phyloP scores from a whole-genome alignment of 108 stramenopile species.

The Conticribra weissflogii region DNA sequence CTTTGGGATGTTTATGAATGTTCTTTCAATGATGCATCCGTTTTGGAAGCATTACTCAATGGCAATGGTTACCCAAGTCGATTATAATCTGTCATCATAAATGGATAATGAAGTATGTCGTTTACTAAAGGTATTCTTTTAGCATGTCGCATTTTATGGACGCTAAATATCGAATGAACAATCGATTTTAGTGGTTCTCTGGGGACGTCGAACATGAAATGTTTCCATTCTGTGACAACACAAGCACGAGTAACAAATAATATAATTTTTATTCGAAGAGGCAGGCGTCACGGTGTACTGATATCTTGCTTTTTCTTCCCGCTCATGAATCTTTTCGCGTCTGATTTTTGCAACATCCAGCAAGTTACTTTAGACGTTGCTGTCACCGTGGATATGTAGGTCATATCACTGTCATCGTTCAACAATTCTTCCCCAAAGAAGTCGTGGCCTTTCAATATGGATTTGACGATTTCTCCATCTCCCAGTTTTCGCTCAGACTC shows the following conservation, averaged over 20 bases:
- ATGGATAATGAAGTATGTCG: no score
- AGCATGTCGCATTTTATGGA: no score
- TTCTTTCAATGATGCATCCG: constrained; percentile 23
- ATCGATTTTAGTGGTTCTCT: no score
- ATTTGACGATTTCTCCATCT: constrained; percentile 36
- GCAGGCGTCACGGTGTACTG: background rate
- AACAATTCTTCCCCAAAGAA: constrained; percentile 78
- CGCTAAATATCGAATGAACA: no score
- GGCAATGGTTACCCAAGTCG: no score
- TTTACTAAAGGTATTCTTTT: no score
- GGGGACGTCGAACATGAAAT: no score
- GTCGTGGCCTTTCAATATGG: constrained; percentile 53
- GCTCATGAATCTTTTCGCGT: constrained; percentile 25
- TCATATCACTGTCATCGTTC: constrained; percentile 37
- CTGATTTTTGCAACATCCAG: constrained; percentile 31
- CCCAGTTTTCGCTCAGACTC: constrained; percentile 44
- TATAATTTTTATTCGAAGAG: background rate
- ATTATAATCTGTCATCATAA: background rate
- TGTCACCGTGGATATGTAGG: constrained; percentile 32
- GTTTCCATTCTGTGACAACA: background rate
- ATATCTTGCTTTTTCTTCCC: constrained; percentile 5
- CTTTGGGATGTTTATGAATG: constrained; percentile 62
- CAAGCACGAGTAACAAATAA: background rate
- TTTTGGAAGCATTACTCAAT: constrained; percentile 24
- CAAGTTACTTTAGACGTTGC: constrained; percentile 32